Conservation (phyloP, 106 monocot genomes). For the Dendrobium huoshanense region DNA sequence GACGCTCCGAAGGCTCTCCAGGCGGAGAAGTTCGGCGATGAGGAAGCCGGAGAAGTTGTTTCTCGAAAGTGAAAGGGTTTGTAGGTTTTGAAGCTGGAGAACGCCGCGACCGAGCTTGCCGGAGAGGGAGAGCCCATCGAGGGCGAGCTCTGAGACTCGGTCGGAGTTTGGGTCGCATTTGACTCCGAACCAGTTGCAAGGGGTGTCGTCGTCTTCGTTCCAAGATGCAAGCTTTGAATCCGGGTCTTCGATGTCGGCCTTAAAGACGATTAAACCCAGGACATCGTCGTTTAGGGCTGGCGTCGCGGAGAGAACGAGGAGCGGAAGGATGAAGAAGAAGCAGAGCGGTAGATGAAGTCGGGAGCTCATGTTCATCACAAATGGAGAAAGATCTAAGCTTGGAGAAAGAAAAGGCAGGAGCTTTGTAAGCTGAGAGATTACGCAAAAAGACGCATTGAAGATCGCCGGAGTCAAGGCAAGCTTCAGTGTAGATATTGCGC, state of each 20-base stretch:
- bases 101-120: constrained; percentile 64
- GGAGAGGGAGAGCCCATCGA: constrained; percentile 52
- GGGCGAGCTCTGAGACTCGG: constrained; percentile 46
- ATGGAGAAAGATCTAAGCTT: constrained; percentile 3
- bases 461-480: constrained; percentile 1
- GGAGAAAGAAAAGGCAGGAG: background rate
- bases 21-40: constrained; percentile 30
- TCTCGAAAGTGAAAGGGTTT: constrained; percentile 36
- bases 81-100: constrained; percentile 57
- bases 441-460: background rate
- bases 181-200: constrained; percentile 70
- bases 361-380: background rate
- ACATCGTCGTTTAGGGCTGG: constrained; percentile 73
- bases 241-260: constrained; percentile 68
- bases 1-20: constrained; percentile 34
- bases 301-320: constrained; percentile 8
- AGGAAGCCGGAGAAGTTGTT: constrained; percentile 76
- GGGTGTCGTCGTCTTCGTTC: constrained; percentile 75
- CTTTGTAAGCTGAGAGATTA: background rate
- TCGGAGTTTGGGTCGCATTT: constrained; percentile 40
- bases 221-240: constrained; percentile 47
- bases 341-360: background rate
- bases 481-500: background rate
- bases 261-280: constrained; percentile 87
- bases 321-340: constrained; percentile 19